Conservation (phyloP, 257 asterid genomes). For the Nicotiana tabacum region DNA sequence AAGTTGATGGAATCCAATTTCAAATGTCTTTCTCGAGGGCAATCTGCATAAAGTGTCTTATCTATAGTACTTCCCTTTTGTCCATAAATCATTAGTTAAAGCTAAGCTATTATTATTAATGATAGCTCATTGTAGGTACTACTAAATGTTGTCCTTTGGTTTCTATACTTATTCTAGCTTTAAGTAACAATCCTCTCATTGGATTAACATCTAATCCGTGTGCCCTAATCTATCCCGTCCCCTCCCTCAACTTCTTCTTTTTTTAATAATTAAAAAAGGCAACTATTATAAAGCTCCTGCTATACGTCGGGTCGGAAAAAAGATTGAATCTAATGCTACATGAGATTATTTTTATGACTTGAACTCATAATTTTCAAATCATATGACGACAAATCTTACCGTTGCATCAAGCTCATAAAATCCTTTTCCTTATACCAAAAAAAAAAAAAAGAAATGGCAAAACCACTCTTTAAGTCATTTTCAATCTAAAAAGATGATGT, state of each 20-base stretch:
- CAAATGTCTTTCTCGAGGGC: not conserved
- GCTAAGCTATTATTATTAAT: not conserved
- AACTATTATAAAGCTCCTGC: not conserved
- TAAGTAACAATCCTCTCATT: not conserved
- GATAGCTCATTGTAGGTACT: not conserved
- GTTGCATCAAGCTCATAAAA: not conserved
- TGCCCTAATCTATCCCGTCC: not conserved
- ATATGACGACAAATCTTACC: not conserved
- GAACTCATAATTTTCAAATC: not conserved
- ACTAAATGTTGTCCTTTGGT: not conserved
- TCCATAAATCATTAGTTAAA: not conserved
- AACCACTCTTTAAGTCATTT: not conserved
- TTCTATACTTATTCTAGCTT: constrained; percentile 8
- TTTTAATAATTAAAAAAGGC: too few relatives aligned
- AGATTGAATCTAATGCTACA: too few relatives aligned
- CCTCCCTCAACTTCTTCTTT: too few relatives aligned
- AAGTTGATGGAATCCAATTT: constrained; percentile 22
- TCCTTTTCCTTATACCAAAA: not conserved
- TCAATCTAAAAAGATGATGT: not conserved
- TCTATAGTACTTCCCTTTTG: not conserved
- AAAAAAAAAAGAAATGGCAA: not conserved
- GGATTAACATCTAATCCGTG: not conserved
- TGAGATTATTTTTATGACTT: too few relatives aligned
- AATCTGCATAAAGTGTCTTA: constrained; percentile 4
- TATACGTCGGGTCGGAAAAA: too few relatives aligned